Conservation (phyloP, 1,284 basidiomycete genomes). For the Fomitopsis schrenkii region DNA sequence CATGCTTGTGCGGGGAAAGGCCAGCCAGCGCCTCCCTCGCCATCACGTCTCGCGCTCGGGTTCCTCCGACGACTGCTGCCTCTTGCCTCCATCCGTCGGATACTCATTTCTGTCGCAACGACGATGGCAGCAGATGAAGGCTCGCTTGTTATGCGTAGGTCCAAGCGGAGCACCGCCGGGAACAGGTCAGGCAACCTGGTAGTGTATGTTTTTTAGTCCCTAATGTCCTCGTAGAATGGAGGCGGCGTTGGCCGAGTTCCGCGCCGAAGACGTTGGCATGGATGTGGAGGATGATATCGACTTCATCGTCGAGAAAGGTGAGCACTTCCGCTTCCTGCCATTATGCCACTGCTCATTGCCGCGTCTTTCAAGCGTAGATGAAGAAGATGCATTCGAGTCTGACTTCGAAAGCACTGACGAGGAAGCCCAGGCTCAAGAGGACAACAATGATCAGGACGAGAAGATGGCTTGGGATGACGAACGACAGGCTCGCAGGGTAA, state of each 20-base stretch:
- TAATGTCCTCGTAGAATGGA: slow-evolving; percentile 52
- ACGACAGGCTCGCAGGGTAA: slow-evolving; percentile 50
- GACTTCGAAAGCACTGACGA: slow-evolving; percentile 83
- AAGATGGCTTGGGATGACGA: slow-evolving; percentile 58
- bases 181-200: slow-evolving; percentile 45
- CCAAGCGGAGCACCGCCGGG: slow-evolving; percentile 68
- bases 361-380: slow-evolving; percentile 40
- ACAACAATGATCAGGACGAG: slow-evolving; percentile 49
- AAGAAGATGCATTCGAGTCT: slow-evolving; percentile 74
- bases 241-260: slow-evolving; percentile 68
- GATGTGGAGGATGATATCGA: slow-evolving; percentile 71
- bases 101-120: neutral
- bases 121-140: slow-evolving; percentile 37
- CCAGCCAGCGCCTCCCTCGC: neutral
- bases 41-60: neutral
- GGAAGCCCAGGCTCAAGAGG: slow-evolving; percentile 49
- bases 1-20: neutral
- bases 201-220: neutral
- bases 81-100: neutral
- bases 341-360: neutral
- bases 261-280: slow-evolving; percentile 47
- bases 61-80: neutral
- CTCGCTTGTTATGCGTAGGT: slow-evolving; percentile 51
- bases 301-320: slow-evolving; percentile 60
- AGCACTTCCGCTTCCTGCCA: neutral